Evolutionary conservation across 139 green algal species (phyloP).

Genomic region (Ettlia oleoabundans): DNA sequence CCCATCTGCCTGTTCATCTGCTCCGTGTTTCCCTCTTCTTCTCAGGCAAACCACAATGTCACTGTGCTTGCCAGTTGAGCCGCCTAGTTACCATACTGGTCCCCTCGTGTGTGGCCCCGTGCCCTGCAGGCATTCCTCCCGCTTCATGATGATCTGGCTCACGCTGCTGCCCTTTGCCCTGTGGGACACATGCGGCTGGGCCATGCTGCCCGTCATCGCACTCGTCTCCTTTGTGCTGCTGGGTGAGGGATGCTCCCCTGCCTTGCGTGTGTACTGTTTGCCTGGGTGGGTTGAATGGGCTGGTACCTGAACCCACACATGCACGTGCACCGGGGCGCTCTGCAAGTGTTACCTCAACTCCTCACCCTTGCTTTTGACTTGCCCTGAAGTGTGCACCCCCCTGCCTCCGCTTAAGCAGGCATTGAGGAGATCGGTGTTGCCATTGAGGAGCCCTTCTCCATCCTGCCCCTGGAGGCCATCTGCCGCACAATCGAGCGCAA

Average conservation of each 20-base stretch:
- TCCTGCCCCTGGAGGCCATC: slow-evolving; percentile 54
- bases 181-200: slow-evolving; percentile 70
- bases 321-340: no score
- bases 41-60: no score
- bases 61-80: no score
- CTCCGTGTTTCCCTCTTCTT: no score
- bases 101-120: background rate
- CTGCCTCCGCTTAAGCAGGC: background rate
- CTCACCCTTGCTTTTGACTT: no score
- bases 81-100: background rate
- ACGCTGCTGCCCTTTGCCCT: slow-evolving; percentile 50
- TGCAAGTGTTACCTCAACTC: no score
- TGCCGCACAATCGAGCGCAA: background rate
- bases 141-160: slow-evolving; percentile 36
- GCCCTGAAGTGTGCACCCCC: background rate
- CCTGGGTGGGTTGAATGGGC: no score
- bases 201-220: slow-evolving; percentile 55
- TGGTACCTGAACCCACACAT: no score
- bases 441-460: slow-evolving; percentile 55
- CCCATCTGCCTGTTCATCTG: no score
- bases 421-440: slow-evolving; percentile 33
- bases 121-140: slow-evolving; percentile 8
- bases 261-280: no score
- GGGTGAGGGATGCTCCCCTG: no score
- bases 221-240: slow-evolving; percentile 77